Evolutionary conservation across 2,329 filamentous ascomycete genomes (phyloP).

Genomic region (Verticillium nubilum): DNA sequence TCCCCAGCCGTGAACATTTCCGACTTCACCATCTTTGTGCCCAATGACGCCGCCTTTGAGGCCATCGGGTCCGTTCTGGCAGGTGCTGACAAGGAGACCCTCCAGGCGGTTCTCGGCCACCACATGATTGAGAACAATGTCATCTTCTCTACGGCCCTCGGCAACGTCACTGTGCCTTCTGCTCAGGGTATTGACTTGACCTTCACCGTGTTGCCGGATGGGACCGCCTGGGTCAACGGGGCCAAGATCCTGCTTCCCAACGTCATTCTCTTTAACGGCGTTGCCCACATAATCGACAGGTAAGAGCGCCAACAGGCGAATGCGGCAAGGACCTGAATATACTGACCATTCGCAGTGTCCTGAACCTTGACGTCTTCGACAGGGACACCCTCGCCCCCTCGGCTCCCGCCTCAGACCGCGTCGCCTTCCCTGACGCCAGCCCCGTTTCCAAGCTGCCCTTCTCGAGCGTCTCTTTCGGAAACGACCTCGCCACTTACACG

Average conservation of each 20-base stretch:
- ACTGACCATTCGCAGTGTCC: slow-evolving; percentile 11
- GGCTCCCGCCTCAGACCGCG: slow-evolving; percentile 15
- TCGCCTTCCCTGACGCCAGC: slow-evolving; percentile 19
- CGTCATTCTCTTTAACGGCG: slow-evolving; percentile 22
- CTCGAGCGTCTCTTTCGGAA: slow-evolving; percentile 15
- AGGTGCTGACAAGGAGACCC: slow-evolving; percentile 14
- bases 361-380: slow-evolving; percentile 20
- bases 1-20: slow-evolving; percentile 18
- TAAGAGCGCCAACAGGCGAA: slow-evolving; percentile 1
- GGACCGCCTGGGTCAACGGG: slow-evolving; percentile 22
- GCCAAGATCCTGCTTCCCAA: slow-evolving; percentile 24
- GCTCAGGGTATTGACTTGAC: slow-evolving; percentile 18
- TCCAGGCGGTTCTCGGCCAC: slow-evolving; percentile 21
- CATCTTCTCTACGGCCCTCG: slow-evolving; percentile 21
- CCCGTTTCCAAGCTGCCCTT: slow-evolving; percentile 19
- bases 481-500: slow-evolving; percentile 17
- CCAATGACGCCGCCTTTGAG: slow-evolving; percentile 20
- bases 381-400: slow-evolving; percentile 15
- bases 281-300: slow-evolving; percentile 23
- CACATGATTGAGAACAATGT: slow-evolving; percentile 24
- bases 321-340: background rate
- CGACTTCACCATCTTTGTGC: slow-evolving; percentile 23
- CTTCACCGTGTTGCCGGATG: slow-evolving; percentile 22
- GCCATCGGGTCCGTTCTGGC: slow-evolving; percentile 21
- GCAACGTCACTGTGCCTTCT: slow-evolving; percentile 18